Conservation (phyloP, 192 early-diverging fungal genomes). For the Coemansia sp. region DNA sequence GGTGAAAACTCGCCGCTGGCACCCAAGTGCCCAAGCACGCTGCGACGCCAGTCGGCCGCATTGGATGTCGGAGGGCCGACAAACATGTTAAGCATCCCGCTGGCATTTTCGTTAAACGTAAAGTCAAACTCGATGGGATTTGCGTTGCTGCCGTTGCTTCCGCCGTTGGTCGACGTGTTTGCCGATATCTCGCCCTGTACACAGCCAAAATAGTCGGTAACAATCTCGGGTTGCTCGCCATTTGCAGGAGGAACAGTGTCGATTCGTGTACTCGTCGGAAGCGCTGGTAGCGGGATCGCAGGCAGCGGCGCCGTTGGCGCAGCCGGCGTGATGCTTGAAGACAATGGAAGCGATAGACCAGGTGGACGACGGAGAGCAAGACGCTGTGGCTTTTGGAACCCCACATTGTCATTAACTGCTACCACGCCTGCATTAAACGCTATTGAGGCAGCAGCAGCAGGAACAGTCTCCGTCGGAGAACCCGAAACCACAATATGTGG, state of each 20-base stretch:
- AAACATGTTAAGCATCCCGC: conserved; percentile 11
- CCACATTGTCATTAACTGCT: too few relatives aligned
- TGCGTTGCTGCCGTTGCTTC: conserved; percentile 7
- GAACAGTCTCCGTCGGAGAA: not conserved
- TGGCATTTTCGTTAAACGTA: not conserved
- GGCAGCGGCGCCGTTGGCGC: conserved; percentile 11
- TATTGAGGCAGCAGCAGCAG: not conserved
- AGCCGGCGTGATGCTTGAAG: not conserved
- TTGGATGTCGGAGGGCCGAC: conserved; percentile 9
- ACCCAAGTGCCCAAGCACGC: conserved; percentile 27
- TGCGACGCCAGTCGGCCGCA: conserved; percentile 34
- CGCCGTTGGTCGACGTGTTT: conserved; percentile 2
- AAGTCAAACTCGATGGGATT: not conserved
- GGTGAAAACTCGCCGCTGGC: conserved; percentile 10
- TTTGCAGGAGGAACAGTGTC: not conserved
- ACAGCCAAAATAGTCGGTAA: conserved; percentile 40
- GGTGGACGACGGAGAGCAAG: conserved; percentile 5
- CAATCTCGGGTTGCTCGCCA: not conserved
- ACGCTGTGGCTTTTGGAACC: conserved; percentile 3
- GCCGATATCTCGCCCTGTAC: conserved; percentile 3
- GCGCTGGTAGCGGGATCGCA: conserved; percentile 11
- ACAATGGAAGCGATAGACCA: not conserved
- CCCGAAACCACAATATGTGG: not conserved
- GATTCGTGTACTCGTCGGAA: not conserved
- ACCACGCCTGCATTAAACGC: not conserved